phyloP scores from a whole-genome alignment of 2,329 filamentous ascomycete species.

The Tolypocladium ovalisporum region DNA sequence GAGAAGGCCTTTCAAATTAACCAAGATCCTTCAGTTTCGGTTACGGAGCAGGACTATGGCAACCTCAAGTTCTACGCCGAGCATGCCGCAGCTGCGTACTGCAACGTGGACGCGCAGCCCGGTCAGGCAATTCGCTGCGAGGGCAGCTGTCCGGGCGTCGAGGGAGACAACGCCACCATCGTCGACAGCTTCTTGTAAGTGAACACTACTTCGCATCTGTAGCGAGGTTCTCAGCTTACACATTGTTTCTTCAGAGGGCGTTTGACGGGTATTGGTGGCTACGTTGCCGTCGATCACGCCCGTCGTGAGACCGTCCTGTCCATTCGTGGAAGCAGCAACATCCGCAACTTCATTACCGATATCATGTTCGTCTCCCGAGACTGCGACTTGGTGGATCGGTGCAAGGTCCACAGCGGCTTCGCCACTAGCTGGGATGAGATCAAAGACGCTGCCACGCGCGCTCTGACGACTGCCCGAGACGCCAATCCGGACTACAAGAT shows the following conservation, averaged over 20 bases:
- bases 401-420: slow-evolving; percentile 48
- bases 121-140: slow-evolving; percentile 32
- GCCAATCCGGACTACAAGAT: slow-evolving; percentile 41
- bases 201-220: too few species aligned
- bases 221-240: slow-evolving; percentile 3
- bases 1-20: neutral
- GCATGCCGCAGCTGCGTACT: slow-evolving; percentile 42
- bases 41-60: slow-evolving; percentile 21
- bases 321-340: slow-evolving; percentile 45
- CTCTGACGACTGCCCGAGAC: slow-evolving; percentile 30
- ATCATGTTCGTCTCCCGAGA: slow-evolving; percentile 18
- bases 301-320: slow-evolving; percentile 46
- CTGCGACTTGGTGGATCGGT: slow-evolving; percentile 26
- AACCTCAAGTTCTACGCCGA: slow-evolving; percentile 38
- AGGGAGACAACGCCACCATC: slow-evolving; percentile 30
- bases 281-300: slow-evolving; percentile 37
- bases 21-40: neutral
- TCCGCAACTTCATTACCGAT: slow-evolving; percentile 53
- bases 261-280: slow-evolving; percentile 35
- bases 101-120: slow-evolving; percentile 31
- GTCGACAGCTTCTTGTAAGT: slow-evolving; percentile 29
- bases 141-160: slow-evolving; percentile 31
- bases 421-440: slow-evolving; percentile 47
- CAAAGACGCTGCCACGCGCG: slow-evolving; percentile 24
- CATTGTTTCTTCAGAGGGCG: slow-evolving; percentile 20